Evolutionary conservation across 2,329 filamentous ascomycete species (phyloP), one percentile per base, ranked within the genome.

Genomic region (Periconia macrospinosa): DNA sequence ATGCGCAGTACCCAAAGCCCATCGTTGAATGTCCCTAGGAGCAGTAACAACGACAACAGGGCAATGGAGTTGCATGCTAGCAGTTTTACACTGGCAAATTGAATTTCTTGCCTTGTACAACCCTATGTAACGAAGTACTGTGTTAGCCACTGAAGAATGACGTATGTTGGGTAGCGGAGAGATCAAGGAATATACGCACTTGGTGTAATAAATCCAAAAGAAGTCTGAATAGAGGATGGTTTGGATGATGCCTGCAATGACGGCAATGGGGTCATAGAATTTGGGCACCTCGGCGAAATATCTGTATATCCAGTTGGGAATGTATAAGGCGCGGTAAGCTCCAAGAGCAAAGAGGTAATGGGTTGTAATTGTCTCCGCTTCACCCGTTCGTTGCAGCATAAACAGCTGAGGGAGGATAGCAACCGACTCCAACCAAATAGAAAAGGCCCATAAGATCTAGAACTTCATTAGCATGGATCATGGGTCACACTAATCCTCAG

Each of bases 181-280:
- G 27, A 35, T 41, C 20, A 20, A 20, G 13, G 5, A 6, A 18
- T 15, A 19, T 11, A 77, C 83, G 75, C 73, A 88, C 86, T 97
- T 97, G 55, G 89, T 96, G 79, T 97, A 99, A 81, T 99, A 99
- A 69, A 99, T 93, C 83, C 92, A 99, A 84, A 99, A 99, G 81
- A 99, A 99, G 79, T 99, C 94, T 59, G 91, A 96, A 80, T 99
- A 99, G 54, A 99, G 81, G 46, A 99, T 78, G 0, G 94, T 99
- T 81, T 99, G 94, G 60, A 97, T 79, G 52, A 97, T 83, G 13
- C 94, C 94, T 3, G 95, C 94, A 58, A 94, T 71, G 48, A 97
- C 88, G 18, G 92, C 89, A 63, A 97, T 95, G 60, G 87, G 90
- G 72, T 97, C 92, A 64, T 88, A 89, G 74, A 91, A 88, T 33